Evolutionary conservation across 306 rosid species (phyloP).

Genomic region (Chamaecrista fasciculata): DNA sequence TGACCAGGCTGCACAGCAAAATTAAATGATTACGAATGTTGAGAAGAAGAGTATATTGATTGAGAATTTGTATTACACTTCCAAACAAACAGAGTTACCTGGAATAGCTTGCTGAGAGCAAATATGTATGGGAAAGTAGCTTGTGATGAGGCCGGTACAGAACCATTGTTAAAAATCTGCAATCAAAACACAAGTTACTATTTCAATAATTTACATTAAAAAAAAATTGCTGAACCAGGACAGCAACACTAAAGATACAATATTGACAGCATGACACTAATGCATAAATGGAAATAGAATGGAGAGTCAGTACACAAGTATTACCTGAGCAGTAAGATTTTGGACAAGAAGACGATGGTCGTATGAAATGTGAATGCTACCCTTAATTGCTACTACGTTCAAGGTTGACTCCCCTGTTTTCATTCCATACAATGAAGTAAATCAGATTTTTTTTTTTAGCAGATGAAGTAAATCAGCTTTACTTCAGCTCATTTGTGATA

Average conservation of each 20-base stretch:
- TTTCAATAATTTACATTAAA: conserved; percentile 17
- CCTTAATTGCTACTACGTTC: conserved; percentile 61
- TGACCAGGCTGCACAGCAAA: conserved; percentile 53
- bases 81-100: conserved; percentile 46
- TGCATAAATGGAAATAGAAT: not conserved
- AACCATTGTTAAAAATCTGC: conserved; percentile 75
- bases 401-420: conserved; percentile 65
- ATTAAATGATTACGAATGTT: not conserved
- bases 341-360: conserved; percentile 62
- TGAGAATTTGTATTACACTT: not conserved
- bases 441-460: too few relatives aligned
- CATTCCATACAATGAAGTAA: conserved; percentile 30
- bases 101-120: conserved; percentile 85
- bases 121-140: conserved; percentile 89
- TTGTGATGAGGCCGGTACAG: conserved; percentile 73
- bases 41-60: not conserved
- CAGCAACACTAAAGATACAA: not conserved
- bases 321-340: conserved; percentile 69
- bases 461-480: conserved; percentile 28
- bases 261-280: not conserved
- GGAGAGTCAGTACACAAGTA: not conserved
- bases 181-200: conserved; percentile 18
- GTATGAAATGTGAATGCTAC: conserved; percentile 65
- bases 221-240: not conserved
- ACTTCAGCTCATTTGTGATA: not conserved